A percentile compares a stretch with the other conserved stretches of the same genome.
Evolutionary conservation across 2,329 filamentous ascomycete genomes (phyloP).

Genomic region (Xylaria sp.): DNA sequence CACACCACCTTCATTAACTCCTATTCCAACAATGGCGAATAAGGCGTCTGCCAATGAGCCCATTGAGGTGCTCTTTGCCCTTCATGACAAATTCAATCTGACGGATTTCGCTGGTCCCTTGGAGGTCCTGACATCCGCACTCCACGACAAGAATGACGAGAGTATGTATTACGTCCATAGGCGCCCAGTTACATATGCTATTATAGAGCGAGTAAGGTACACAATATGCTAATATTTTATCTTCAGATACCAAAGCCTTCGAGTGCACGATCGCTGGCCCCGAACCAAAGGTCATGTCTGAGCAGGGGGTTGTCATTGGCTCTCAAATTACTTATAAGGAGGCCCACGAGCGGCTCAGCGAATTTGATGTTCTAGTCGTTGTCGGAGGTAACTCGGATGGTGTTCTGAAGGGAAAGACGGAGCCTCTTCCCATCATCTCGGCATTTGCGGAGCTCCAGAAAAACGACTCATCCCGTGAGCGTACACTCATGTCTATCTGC

Average conservation of each 20-base stretch:
- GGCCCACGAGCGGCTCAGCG: conserved; percentile 76
- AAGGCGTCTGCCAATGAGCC: conserved; percentile 70
- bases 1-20: conserved; percentile 18
- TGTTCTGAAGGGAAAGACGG: conserved; percentile 73
- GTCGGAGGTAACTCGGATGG: conserved; percentile 75
- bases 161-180: conserved; percentile 54
- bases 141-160: conserved; percentile 64
- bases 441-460: conserved; percentile 84
- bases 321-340: conserved; percentile 83
- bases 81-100: conserved; percentile 70
- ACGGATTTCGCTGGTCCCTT: conserved; percentile 68
- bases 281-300: conserved; percentile 66
- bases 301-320: conserved; percentile 75
- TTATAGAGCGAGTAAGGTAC: not conserved
- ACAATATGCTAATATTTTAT: conserved; percentile 11
- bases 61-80: conserved; percentile 69
- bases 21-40: conserved; percentile 59
- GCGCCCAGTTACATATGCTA: conserved; percentile 10
- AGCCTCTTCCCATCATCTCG: conserved; percentile 78
- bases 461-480: conserved; percentile 81
- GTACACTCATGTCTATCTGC: conserved; percentile 83
- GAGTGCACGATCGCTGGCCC: conserved; percentile 66
- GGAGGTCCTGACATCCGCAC: conserved; percentile 62
- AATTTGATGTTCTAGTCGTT: conserved; percentile 83
- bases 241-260: conserved; percentile 65